These are phyloP conservation scores for Intubia oerlemansii DNA, from an alignment of 2,329 filamentous ascomycete species.

Conservation along the genomic window DNA sequence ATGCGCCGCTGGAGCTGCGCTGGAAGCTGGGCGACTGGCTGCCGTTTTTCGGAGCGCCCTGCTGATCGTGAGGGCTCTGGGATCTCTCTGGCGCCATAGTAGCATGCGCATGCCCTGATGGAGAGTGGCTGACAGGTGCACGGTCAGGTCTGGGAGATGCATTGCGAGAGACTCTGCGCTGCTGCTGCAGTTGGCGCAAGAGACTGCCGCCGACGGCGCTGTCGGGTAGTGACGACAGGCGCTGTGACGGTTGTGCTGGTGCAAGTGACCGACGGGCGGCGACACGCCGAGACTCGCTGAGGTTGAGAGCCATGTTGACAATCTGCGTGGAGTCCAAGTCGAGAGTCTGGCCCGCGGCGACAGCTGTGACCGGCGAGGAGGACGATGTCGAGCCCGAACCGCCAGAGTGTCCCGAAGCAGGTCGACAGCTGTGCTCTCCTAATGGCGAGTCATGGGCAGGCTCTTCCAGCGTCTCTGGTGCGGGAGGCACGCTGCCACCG, in stretches of 20 bases:
- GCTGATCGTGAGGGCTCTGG: too few relatives aligned
- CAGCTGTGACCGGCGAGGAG: not conserved
- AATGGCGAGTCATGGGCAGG: too few relatives aligned
- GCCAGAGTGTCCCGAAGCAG: too few relatives aligned
- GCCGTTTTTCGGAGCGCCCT: too few relatives aligned
- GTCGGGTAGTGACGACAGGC: conserved; percentile 29
- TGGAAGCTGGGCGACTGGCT: too few relatives aligned
- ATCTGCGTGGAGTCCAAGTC: conserved; percentile 73
- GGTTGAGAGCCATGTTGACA: conserved; percentile 73
- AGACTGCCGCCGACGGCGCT: conserved; percentile 35
- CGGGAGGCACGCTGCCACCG: too few relatives aligned
- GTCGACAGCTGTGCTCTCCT: too few relatives aligned
- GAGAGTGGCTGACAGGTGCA: conserved; percentile 13
- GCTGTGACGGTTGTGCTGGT: conserved; percentile 27
- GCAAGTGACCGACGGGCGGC: conserved; percentile 36
- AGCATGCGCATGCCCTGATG: too few relatives aligned
- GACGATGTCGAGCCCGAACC: not conserved
- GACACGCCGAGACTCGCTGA: conserved; percentile 60
- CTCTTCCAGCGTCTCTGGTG: too few relatives aligned
- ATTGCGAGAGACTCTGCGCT: conserved; percentile 39
- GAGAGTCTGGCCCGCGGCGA: conserved; percentile 11
- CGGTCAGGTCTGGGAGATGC: conserved; percentile 34
- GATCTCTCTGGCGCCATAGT: too few relatives aligned
- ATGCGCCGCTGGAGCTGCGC: conserved; percentile 20
- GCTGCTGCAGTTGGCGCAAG: conserved; percentile 49